A percentile compares a stretch with the other conserved stretches of the same genome.
These are phyloP conservation scores for Alternaria hordeiaustralica DNA, from an alignment of 2,329 filamentous ascomycete species.

Conservation along the genomic window DNA sequence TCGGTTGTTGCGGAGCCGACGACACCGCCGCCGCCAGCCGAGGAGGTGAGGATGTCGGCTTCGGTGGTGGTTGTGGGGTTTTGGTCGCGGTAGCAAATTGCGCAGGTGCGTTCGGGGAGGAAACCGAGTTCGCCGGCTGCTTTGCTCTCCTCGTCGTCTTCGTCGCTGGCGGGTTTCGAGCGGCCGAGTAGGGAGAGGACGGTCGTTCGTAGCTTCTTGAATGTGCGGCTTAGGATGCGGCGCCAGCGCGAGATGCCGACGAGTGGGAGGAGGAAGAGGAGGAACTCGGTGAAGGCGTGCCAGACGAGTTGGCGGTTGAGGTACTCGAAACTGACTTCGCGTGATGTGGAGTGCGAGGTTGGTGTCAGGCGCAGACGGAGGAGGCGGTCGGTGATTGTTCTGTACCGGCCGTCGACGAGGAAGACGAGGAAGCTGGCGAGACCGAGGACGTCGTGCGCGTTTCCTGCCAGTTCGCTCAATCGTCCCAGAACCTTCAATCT, in stretches of 20 bases:
- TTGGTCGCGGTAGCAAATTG: slow-evolving; percentile 95
- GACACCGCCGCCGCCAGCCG: slow-evolving; percentile 73
- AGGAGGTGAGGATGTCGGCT: slow-evolving; percentile 68
- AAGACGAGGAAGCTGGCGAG: slow-evolving; percentile 90
- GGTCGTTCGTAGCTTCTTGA: slow-evolving; percentile 74
- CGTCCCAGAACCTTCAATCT: slow-evolving; percentile 66
- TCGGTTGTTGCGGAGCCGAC: slow-evolving; percentile 89
- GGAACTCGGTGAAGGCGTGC: slow-evolving; percentile 99
- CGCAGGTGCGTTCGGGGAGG: slow-evolving; percentile 90
- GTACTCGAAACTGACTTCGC: slow-evolving; percentile 97
- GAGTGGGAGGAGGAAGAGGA: slow-evolving; percentile 96
- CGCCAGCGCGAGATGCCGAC: slow-evolving; percentile 94
- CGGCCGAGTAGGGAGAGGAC: slow-evolving; percentile 58
- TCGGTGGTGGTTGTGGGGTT: slow-evolving; percentile 75
- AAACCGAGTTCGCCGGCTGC: slow-evolving; percentile 77
- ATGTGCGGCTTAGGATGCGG: slow-evolving; percentile 84
- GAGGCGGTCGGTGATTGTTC: slow-evolving; percentile 85
- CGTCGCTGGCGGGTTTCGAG: slow-evolving; percentile 53
- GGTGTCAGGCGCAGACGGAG: slow-evolving; percentile 85
- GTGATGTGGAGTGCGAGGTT: slow-evolving; percentile 79
- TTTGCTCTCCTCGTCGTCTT: slow-evolving; percentile 52
- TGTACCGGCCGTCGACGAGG: slow-evolving; percentile 86
- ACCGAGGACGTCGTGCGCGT: slow-evolving; percentile 79
- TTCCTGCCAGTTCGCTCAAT: slow-evolving; percentile 72
- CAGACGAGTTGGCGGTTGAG: slow-evolving; percentile 96